Conservation (phyloP, 352 stramenopile species). For the Thraustotheca clavata region DNA sequence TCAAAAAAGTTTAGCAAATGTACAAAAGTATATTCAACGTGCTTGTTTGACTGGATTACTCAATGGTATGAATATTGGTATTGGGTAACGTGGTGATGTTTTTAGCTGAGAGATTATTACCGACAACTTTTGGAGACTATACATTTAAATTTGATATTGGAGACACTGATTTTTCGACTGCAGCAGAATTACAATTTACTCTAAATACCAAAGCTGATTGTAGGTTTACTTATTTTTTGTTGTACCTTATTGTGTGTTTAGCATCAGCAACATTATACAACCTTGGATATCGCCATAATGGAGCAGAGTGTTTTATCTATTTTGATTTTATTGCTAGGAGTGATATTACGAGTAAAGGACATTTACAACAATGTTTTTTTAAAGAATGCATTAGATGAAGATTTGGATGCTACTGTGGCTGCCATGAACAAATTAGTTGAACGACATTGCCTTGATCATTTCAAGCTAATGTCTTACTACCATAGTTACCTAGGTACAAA, state of each 20-base stretch:
- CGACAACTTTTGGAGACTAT: slow-evolving; percentile 36
- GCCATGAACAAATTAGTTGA: slow-evolving; percentile 47
- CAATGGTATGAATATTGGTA: neutral
- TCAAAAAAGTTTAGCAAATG: slow-evolving; percentile 24
- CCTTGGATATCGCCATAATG: slow-evolving; percentile 59
- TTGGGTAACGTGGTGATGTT: neutral
- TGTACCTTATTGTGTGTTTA: slow-evolving; percentile 12
- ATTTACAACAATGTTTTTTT: neutral
- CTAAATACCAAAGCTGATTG: slow-evolving; percentile 69
- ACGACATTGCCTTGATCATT: slow-evolving; percentile 42
- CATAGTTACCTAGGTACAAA: slow-evolving; percentile 57
- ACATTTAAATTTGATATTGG: slow-evolving; percentile 57
- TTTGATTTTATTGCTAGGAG: slow-evolving; percentile 44
- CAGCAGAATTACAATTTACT: slow-evolving; percentile 37
- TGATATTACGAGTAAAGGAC: slow-evolving; percentile 37
- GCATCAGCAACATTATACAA: slow-evolving; percentile 56
- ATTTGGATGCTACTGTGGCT: slow-evolving; percentile 34
- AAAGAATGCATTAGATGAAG: slow-evolving; percentile 31
- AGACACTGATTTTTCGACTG: slow-evolving; percentile 35
- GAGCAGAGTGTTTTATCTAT: slow-evolving; percentile 60
- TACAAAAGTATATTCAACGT: slow-evolving; percentile 30
- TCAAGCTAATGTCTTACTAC: slow-evolving; percentile 48
- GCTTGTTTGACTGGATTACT: slow-evolving; percentile 39
- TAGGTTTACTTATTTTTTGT: slow-evolving; percentile 20
- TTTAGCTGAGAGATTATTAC: neutral